These are phyloP conservation scores for Acaromyces ingoldii DNA, from an alignment of 1,284 basidiomycete genomes.

Conservation along the genomic window DNA sequence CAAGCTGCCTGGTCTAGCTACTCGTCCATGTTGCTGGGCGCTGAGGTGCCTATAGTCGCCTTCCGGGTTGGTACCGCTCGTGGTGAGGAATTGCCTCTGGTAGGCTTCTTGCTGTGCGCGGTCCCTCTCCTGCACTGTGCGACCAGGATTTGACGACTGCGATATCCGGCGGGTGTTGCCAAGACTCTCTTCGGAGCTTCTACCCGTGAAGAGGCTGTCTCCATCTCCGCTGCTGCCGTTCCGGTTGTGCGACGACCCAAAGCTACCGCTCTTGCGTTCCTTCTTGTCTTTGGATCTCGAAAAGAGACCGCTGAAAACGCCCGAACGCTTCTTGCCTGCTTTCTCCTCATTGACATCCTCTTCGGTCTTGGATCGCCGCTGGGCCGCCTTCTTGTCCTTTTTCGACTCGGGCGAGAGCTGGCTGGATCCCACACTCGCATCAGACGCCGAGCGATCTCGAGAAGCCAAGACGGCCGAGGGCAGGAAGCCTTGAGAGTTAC, in stretches of 20 bases:
- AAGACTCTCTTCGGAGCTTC: constrained; percentile 29
- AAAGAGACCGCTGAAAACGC: constrained; percentile 43
- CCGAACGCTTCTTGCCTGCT: constrained; percentile 41
- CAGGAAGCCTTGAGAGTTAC: constrained; percentile 33
- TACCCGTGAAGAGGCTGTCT: constrained; percentile 22
- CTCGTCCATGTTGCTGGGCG: constrained; percentile 1
- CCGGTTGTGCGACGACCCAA: too few species aligned
- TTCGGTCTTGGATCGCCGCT: constrained; percentile 27
- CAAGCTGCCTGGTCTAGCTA: constrained; percentile 39
- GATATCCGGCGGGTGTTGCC: not conserved
- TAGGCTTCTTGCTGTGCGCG: constrained; percentile 38
- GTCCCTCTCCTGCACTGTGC: constrained; percentile 37
- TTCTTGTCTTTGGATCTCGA: constrained; percentile 42
- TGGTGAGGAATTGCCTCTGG: constrained; percentile 34
- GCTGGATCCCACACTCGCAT: constrained; percentile 25
- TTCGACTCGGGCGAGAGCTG: constrained; percentile 12
- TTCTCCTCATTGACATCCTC: constrained; percentile 33
- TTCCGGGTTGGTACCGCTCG: not conserved
- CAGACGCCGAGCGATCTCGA: constrained; percentile 29
- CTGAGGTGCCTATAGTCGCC: not conserved
- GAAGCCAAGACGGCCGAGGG: constrained; percentile 34
- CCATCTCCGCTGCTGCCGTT: constrained; percentile 16
- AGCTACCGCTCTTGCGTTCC: constrained; percentile 38
- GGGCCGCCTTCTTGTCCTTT: constrained; percentile 13
- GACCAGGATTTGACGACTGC: constrained; percentile 13